Percentiles rank a stretch among this genome's conserved stretches.
Conservation (phyloP, 2,329 filamentous ascomycete species). For the Graphium sp. region DNA sequence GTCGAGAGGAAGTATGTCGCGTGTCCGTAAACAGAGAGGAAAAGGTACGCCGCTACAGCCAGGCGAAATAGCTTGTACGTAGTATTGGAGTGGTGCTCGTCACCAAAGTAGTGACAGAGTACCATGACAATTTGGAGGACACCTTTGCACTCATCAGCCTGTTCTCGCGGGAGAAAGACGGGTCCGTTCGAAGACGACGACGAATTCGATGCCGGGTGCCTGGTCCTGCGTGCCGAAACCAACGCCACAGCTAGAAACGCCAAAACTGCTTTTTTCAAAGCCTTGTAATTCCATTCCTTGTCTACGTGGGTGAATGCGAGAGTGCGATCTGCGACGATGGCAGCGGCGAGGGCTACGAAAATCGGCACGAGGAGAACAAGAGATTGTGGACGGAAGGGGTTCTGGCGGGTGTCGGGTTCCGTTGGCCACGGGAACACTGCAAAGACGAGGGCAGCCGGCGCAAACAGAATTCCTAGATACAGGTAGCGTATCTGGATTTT, state of each 20-base stretch:
- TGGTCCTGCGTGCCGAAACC: too few relatives aligned
- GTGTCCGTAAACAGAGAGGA: conserved; percentile 46
- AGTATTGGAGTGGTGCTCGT: conserved; percentile 23
- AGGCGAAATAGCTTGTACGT: conserved; percentile 38
- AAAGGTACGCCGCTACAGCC: conserved; percentile 39
- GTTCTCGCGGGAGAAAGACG: conserved; percentile 27
- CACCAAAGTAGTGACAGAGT: conserved; percentile 41
- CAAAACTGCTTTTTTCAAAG: too few relatives aligned
- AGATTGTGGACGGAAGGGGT: conserved; percentile 4
- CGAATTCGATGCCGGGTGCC: conserved; percentile 7
- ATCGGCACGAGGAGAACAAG: background rate
- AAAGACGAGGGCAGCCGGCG: background rate
- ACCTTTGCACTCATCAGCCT: conserved; percentile 50
- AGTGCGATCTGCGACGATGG: too few relatives aligned
- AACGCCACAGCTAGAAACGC: background rate
- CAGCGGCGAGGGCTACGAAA: background rate
- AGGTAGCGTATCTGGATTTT: too few relatives aligned
- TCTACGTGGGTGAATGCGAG: too few relatives aligned
- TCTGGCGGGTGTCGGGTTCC: conserved; percentile 4
- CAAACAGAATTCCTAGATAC: background rate
- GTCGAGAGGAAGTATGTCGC: conserved; percentile 38
- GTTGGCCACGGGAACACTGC: background rate
- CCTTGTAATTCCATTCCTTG: too few relatives aligned
- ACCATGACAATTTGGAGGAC: conserved; percentile 39
- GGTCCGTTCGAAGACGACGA: conserved; percentile 8